Evolutionary conservation across 768 basidiomycete species (phyloP).

Genomic region (Lactarius deliciosus): DNA sequence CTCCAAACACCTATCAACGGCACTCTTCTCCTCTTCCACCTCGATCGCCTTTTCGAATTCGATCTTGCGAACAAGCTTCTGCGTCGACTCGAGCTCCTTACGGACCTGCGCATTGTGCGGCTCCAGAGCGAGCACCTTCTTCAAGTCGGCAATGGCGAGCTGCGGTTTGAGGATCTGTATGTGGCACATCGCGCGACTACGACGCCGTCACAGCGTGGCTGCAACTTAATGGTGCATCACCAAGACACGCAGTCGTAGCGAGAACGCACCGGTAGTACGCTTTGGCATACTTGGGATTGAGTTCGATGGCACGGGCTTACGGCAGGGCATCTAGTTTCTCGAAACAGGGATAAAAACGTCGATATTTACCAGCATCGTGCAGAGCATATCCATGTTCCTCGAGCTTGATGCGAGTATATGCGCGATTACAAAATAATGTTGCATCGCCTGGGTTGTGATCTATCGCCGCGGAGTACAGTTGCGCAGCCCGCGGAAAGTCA

Average conservation of each 20-base stretch:
- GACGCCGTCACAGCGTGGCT: conserved; percentile 15
- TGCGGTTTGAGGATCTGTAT: conserved; percentile 89
- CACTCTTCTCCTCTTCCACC: conserved; percentile 81
- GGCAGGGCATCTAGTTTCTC: neutral
- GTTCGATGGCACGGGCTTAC: conserved; percentile 76
- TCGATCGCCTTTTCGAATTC: conserved; percentile 98
- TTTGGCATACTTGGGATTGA: conserved; percentile 90
- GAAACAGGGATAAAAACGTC: neutral
- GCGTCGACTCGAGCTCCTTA: conserved; percentile 79
- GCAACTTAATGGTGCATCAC: conserved; percentile 6
- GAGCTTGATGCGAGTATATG: conserved; percentile 88
- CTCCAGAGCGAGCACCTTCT: conserved; percentile 78
- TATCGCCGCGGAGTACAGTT: conserved; percentile 81
- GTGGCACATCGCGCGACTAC: conserved; percentile 84
- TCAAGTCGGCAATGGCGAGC: conserved; percentile 83
- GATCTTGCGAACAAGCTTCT: conserved; percentile 85
- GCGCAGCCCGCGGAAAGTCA: conserved; percentile 73
- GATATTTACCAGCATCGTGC: conserved; percentile 72
- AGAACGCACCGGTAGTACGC: conserved; percentile 73
- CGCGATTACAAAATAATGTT: conserved; percentile 93
- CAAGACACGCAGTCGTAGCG: neutral
- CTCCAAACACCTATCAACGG: conserved; percentile 71
- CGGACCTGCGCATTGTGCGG: conserved; percentile 82
- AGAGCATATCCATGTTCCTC: conserved; percentile 95
- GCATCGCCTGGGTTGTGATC: conserved; percentile 85